Evolutionary conservation across 768 basidiomycete genomes (phyloP), one percentile per base, ranked within the genome.

Genomic region (Leccinum uliginosum): DNA sequence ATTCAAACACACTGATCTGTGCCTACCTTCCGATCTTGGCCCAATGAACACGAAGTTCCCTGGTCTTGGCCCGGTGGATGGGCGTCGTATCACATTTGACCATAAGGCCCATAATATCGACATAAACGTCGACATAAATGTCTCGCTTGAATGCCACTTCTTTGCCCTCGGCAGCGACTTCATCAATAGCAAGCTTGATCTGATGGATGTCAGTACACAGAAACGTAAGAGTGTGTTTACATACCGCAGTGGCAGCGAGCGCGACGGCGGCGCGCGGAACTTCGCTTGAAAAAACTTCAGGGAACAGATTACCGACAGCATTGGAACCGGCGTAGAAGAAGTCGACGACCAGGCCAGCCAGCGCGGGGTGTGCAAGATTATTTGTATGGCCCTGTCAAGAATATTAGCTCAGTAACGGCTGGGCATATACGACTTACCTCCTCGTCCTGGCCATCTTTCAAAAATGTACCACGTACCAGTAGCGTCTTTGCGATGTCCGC

Each of bases 251-350:
- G 19, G 19, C 21, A 19, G 40, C 8, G 40, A 43, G 40, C 8
- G n/a, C 40, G n/a, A 43, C n/a, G 8, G 40, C 40, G 8, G 40
- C 17, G 3, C 40, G n/a, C 8, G 15, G 43, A 21, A 23, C 9
- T 23, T 44, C 43, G 2, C 21, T 12, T 44, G 12, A 4, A 23
- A 54, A 58, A 5, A 53, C 51, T 12, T 58, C 15, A 0, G 29
- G 47, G 14, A 58, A 58, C 1, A 58, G 35, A 3, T n/a, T 21
- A 0, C 46, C n/a, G 1, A 53, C 14, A 5, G 52, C 38, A 2
- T 5, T 43, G 17, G 38, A 6, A 17, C 57, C 38, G 0, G 57
- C 45, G 11, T 53, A 58, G n/a, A 58, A 53, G 15, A 58, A 58
- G 7, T 58, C 21, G 5, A 58, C 11, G 12, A 58, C 12, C 8